Evolutionary conservation across 2,329 filamentous ascomycete genomes (phyloP), one percentile per base, ranked within the genome.

Genomic region (Madurella mycetomatis): DNA sequence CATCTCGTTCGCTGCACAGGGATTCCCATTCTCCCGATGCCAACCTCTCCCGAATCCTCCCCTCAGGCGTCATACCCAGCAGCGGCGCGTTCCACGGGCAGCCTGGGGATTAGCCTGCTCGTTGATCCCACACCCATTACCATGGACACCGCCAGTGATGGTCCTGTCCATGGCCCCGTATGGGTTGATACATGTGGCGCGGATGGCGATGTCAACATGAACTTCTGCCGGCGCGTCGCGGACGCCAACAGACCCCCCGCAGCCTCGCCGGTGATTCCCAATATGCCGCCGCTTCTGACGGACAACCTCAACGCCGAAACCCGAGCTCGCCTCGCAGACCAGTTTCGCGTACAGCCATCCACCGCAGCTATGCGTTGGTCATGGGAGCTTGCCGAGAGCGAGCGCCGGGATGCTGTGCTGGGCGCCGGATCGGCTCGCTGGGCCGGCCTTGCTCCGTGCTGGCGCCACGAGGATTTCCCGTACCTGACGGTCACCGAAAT

Each of bases 381-480:
- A 2, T 57, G 55, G 55, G 47, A 16, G 12, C 30, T 53, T 9
- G 39, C 41, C 13, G 30, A 32, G 25, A 31, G 19, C 19, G 40
- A 5, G 19, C 11, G 32, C 18, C 16, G 40, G 15, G 34, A 18
- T 17, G 9, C 45, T 16, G 9, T 25, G 19, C 1, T 32, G 4
- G 25, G 41, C 16, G 40, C 40, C 17, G 41, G 43, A 32, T 40
- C 51, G 12, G 18, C 47, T 25, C 51, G 51, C n/a, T 57, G 60
- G 59, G 54, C 57, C 9, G 61, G 60, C 37, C 54, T 63, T 48
- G 72, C 73, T 13, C 76, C 78, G 2, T 81, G 78, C 66, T 81
- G 78, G 78, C 73, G 78, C 16, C 78, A 81, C 64, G 74, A 80
- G 60, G 73, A 76, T 55, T 80, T 78, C 50, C 78, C 78, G 0